Evolutionary conservation across 176 grass and related monocot species (phyloP).

Genomic region (Poa annua): DNA sequence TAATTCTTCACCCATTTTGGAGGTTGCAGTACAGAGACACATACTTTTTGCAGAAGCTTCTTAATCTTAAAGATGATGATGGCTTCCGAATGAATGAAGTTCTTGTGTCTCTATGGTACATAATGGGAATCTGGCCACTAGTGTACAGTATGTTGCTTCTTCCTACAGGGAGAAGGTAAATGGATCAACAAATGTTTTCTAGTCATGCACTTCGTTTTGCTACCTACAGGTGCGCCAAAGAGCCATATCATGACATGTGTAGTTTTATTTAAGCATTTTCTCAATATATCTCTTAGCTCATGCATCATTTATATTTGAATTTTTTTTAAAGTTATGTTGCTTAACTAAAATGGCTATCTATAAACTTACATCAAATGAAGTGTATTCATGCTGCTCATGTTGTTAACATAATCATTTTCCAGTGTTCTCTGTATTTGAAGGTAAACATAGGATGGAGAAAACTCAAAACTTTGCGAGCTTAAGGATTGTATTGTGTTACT

Average conservation of each 20-base stretch:
- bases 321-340: not conserved
- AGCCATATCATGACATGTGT: not conserved
- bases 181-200: constrained; percentile 27
- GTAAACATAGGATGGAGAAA: not conserved
- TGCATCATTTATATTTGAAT: too few species aligned
- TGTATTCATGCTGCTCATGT: not conserved
- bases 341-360: not conserved
- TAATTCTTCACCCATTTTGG: constrained; percentile 15
- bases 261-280: constrained; percentile 5
- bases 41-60: constrained; percentile 83
- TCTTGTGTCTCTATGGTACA: constrained; percentile 86
- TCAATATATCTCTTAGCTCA: not conserved
- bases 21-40: constrained; percentile 84
- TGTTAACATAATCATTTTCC: constrained; percentile 18
- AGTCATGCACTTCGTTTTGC: not conserved
- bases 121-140: constrained; percentile 89
- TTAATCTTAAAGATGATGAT: constrained; percentile 77
- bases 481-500: not conserved
- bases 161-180: constrained; percentile 75
- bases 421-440: constrained; percentile 7
- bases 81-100: constrained; percentile 89
- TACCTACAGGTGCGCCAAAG: not conserved
- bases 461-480: not conserved
- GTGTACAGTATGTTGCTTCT: constrained; percentile 84
- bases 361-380: not conserved